A percentile compares a stretch with the other conserved stretches of the same genome.
Conservation (phyloP, 306 rosid species). For the Sicyos edulis region DNA sequence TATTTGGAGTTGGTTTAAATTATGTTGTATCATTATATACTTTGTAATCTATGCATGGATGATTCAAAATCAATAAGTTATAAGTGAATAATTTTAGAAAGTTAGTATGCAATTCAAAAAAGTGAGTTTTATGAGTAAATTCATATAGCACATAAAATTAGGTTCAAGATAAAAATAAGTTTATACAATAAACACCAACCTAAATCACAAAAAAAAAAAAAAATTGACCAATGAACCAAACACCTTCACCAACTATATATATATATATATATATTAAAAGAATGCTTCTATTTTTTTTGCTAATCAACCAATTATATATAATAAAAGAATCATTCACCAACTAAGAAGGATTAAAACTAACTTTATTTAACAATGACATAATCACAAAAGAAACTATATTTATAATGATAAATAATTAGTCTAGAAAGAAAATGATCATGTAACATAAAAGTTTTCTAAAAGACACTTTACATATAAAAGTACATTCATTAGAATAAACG, state of each 20-base stretch:
- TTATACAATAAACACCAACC: too few relatives aligned
- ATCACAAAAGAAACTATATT: too few relatives aligned
- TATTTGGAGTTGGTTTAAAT: constrained; percentile 1
- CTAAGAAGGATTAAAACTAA: neutral
- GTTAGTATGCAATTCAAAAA: neutral
- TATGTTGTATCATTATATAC: neutral
- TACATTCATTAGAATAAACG: neutral
- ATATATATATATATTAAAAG: too few relatives aligned
- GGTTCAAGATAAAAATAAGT: neutral
- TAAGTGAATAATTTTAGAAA: neutral
- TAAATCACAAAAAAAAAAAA: neutral
- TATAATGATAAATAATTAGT: neutral
- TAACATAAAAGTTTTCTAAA: constrained; percentile 5
- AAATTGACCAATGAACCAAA: neutral
- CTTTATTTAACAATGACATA: neutral
- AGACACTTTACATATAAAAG: neutral
- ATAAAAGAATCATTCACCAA: neutral
- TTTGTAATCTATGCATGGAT: neutral
- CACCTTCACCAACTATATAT: too few relatives aligned
- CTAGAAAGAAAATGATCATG: neutral
- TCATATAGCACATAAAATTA: neutral
- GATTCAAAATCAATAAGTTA: neutral
- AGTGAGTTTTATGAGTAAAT: neutral
- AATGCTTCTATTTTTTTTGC: too few relatives aligned
- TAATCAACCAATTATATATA: neutral